phyloP scores from a whole-genome alignment of 2,329 filamentous ascomycete species.

The Aureobasidium sp. region DNA sequence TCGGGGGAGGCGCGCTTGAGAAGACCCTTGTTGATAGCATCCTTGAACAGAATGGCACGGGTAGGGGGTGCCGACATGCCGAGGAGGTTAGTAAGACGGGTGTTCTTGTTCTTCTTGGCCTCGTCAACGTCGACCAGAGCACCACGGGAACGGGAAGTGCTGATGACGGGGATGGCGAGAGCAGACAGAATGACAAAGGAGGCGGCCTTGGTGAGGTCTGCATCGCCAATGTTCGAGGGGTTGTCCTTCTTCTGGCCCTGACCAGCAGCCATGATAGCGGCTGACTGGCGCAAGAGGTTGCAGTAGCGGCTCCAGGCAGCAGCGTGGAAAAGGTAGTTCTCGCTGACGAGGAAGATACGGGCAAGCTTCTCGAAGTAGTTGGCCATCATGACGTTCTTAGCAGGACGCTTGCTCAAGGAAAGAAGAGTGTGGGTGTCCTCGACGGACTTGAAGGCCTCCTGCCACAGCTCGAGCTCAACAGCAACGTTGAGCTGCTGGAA shows the following conservation, averaged over 20 bases:
- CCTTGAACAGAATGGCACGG: conserved; percentile 85
- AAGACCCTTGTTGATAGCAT: conserved; percentile 89
- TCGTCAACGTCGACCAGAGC: conserved; percentile 96
- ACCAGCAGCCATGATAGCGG: conserved; percentile 70
- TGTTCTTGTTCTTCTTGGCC: conserved; percentile 98
- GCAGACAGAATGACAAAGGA: conserved; percentile 94
- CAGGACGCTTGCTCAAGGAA: conserved; percentile 92
- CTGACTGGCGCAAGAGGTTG: conserved; percentile 87
- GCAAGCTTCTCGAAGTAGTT: conserved; percentile 99
- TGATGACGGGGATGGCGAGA: conserved; percentile 97
- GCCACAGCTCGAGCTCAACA: conserved; percentile 96
- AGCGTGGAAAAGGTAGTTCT: conserved; percentile 99
- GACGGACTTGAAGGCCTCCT: conserved; percentile 98
- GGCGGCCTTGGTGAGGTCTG: conserved; percentile 85
- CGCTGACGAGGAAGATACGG: conserved; percentile 95
- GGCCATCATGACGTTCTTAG: conserved; percentile 99
- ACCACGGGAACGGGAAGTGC: conserved; percentile 90
- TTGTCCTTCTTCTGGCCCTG: conserved; percentile 92
- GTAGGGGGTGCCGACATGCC: conserved; percentile 88
- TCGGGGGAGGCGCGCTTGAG: conserved; percentile 87
- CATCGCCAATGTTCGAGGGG: conserved; percentile 70
- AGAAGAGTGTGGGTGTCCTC: conserved; percentile 98
- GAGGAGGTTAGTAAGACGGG: conserved; percentile 86
- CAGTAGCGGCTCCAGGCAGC: conserved; percentile 97
- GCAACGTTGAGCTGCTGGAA: conserved; percentile 98